phyloP scores from a whole-genome alignment of 2,329 filamentous ascomycete genomes.

The Phoma sp. region DNA sequence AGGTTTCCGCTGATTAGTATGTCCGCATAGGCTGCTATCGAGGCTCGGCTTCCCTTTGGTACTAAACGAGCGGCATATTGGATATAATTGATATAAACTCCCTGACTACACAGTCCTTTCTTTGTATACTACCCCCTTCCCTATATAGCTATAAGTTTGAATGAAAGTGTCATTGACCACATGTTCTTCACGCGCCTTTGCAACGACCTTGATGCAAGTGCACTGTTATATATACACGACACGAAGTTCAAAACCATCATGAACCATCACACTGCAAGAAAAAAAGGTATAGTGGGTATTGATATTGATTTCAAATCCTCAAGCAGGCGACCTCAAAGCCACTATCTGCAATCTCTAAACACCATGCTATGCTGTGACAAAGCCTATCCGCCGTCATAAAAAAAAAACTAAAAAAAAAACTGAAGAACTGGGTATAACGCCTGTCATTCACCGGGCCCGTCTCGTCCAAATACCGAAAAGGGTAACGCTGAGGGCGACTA shows the following conservation, averaged over 20 bases:
- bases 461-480: conserved; percentile 6
- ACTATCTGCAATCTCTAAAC: neutral
- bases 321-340: conserved; percentile 1
- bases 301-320: neutral
- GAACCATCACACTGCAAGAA: too few species aligned
- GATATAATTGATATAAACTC: neutral
- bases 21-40: neutral
- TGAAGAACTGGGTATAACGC: conserved; percentile 22
- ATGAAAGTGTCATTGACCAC: neutral
- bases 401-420: too few species aligned
- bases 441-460: neutral
- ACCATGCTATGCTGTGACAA: conserved; percentile 2
- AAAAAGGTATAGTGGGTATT: neutral
- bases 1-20: neutral
- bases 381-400: neutral
- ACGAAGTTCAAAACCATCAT: too few species aligned
- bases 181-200: neutral
- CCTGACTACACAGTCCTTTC: conserved; percentile 12
- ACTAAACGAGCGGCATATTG: conserved; percentile 1
- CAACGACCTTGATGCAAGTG: too few species aligned
- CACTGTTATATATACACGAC: neutral
- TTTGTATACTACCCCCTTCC: neutral
- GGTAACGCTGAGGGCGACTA: neutral
- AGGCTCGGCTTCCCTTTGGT: neutral
- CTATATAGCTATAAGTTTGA: neutral